Conservation (phyloP, 441 rosid genomes). For the Populus hybrid region DNA sequence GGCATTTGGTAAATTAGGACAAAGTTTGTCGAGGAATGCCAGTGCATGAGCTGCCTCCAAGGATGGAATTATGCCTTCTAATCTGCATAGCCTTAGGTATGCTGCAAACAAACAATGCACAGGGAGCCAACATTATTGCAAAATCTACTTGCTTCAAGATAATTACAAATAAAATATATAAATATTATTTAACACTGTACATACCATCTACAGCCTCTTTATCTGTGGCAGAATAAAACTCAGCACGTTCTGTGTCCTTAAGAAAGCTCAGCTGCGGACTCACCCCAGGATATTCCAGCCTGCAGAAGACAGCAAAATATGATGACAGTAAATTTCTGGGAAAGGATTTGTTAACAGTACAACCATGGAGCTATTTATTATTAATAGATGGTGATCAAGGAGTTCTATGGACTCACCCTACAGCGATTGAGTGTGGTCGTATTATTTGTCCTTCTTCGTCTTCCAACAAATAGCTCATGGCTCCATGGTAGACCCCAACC, state of each 20-base stretch:
- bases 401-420: slow-evolving; percentile 43
- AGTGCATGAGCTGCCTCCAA: slow-evolving; percentile 74
- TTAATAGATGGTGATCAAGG: background rate
- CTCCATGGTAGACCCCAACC: slow-evolving; percentile 79
- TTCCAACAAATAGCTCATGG: slow-evolving; percentile 71
- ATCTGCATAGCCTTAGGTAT: slow-evolving; percentile 39
- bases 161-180: no score
- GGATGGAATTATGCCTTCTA: slow-evolving; percentile 79
- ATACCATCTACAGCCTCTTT: slow-evolving; percentile 70
- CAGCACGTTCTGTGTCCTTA: slow-evolving; percentile 62
- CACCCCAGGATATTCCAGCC: slow-evolving; percentile 75
- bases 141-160: background rate
- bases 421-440: slow-evolving; percentile 59
- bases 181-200: background rate
- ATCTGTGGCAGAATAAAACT: slow-evolving; percentile 59
- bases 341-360: background rate
- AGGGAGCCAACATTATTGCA: background rate
- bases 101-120: slow-evolving; percentile 32
- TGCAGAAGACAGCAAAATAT: background rate
- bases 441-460: slow-evolving; percentile 70
- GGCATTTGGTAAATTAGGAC: slow-evolving; percentile 36
- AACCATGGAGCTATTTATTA: background rate
- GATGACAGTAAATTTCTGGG: background rate
- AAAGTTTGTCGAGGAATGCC: slow-evolving; percentile 65
- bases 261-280: slow-evolving; percentile 76